Evolutionary conservation across 2,329 filamentous ascomycete species (phyloP), one percentile per base, ranked within the genome.

Genomic region (Alternaria gansuensis): DNA sequence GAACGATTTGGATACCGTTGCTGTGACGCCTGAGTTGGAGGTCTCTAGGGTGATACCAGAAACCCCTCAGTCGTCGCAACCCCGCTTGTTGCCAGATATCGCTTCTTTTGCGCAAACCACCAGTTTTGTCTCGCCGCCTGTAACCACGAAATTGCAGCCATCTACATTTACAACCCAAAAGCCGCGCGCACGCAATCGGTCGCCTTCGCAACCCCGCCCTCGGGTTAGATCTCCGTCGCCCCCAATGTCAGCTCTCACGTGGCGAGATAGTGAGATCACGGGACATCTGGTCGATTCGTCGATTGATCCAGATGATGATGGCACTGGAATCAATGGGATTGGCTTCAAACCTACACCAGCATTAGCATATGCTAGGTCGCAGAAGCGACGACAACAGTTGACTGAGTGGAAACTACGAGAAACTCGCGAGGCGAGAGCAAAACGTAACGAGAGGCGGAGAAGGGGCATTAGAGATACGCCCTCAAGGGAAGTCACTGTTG

Each of bases 261-360:
- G 87, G 87, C 83, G 83, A 67, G 84, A 86, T 63, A 80, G 80
- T 36, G 87, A 89, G 69, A 88, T 88, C 67, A 88, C 86, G 5
- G 86, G 86, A 13, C 84, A 88, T 66, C 71, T 81, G 31, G 78
- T 77, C 21, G 80, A 84, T 51, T 80, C 75, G 3, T 66, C 82
- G 3, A 80, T 77, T 4, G 84, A 87, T 53, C 83, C 84, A 6
- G 83, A 82, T 37, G 86, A 88, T 67, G 87, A 89, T 70, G 86
- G 86, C 3, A 84, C 85, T 54, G 87, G 87, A 5, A 83, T 88
- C 62, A 88, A 89, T 66, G 87, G 87, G 2, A 82, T 89, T 55
- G 87, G 87, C 0, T 89, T 88, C 73, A 82, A 82, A 58, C 86
- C 87, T 3, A 88, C 86, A 2, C 81, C 86, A 14, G 83, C 85